phyloP scores from a whole-genome alignment of 805 yeast species.

The Yueomyces sinensis region DNA sequence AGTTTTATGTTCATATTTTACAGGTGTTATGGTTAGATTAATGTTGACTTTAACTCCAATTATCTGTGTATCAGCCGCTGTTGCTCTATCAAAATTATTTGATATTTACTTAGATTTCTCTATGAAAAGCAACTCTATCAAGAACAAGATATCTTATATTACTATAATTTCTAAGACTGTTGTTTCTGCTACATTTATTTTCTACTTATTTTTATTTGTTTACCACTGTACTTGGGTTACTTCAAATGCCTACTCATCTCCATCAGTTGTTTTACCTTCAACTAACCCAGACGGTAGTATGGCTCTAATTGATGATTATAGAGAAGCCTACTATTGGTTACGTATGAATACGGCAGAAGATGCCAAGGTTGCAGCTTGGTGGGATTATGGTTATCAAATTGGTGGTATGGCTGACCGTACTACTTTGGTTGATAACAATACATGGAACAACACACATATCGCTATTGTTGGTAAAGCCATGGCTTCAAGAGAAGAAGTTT shows the following conservation, averaged over 20 bases:
- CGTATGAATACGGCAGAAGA: slow-evolving; percentile 97
- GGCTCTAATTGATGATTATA: slow-evolving; percentile 82
- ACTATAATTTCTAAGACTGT: slow-evolving; percentile 40
- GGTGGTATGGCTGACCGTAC: slow-evolving; percentile 99
- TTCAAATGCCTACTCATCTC: slow-evolving; percentile 88
- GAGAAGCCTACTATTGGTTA: slow-evolving; percentile 98
- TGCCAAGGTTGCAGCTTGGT: slow-evolving; percentile 95
- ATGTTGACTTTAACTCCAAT: slow-evolving; percentile 96
- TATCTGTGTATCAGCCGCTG: slow-evolving; percentile 85
- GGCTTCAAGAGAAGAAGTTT: slow-evolving; percentile 77
- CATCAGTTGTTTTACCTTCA: slow-evolving; percentile 89
- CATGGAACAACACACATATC: slow-evolving; percentile 98
- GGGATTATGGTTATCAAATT: slow-evolving; percentile 99
- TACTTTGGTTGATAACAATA: slow-evolving; percentile 94
- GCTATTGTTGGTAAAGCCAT: slow-evolving; percentile 98
- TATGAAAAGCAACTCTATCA: slow-evolving; percentile 2
- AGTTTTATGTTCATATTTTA: slow-evolving; percentile 91
- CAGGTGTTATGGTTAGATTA: slow-evolving; percentile 98
- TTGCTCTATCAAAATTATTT: slow-evolving; percentile 73
- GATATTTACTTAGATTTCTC: slow-evolving; percentile 68
- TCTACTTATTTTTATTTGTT: slow-evolving; percentile 71
- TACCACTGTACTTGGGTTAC: slow-evolving; percentile 97
- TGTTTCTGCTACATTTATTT: slow-evolving; percentile 55
- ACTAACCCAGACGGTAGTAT: slow-evolving; percentile 70
- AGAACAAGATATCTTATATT: slow-evolving; percentile 15